Conservation (phyloP, 805 yeast genomes). For the Wickerhamia fluorescens region DNA sequence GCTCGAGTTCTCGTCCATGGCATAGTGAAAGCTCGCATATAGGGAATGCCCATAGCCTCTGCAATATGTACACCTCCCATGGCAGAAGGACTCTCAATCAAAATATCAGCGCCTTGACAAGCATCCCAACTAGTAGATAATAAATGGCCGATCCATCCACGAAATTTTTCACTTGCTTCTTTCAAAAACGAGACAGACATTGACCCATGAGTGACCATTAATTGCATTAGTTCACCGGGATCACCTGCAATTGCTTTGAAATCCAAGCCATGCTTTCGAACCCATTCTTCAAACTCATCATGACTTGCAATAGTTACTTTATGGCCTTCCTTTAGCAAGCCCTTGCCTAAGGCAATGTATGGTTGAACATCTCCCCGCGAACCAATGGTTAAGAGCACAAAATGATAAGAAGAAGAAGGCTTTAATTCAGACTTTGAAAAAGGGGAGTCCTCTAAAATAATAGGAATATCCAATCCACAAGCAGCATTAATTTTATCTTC, state of each 20-base stretch:
- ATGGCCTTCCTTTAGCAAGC: slow-evolving; percentile 76
- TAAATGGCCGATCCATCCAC: slow-evolving; percentile 76
- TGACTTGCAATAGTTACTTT: slow-evolving; percentile 81
- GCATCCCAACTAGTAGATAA: slow-evolving; percentile 77
- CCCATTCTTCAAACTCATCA: slow-evolving; percentile 71
- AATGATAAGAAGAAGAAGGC: slow-evolving; percentile 48
- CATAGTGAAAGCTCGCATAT: slow-evolving; percentile 94
- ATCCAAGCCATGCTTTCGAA: slow-evolving; percentile 54
- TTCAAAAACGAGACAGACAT: slow-evolving; percentile 75
- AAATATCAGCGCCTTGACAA: slow-evolving; percentile 72
- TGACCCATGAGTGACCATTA: slow-evolving; percentile 88
- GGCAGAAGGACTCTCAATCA: slow-evolving; percentile 94
- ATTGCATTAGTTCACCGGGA: slow-evolving; percentile 84
- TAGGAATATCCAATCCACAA: slow-evolving; percentile 60
- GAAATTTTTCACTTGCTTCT: slow-evolving; percentile 76
- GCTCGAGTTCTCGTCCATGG: slow-evolving; percentile 97
- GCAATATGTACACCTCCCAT: slow-evolving; percentile 96
- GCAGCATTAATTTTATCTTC: slow-evolving; percentile 59
- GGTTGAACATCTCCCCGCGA: slow-evolving; percentile 98
- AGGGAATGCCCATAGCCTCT: slow-evolving; percentile 83
- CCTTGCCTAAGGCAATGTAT: slow-evolving; percentile 82
- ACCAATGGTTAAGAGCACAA: slow-evolving; percentile 81
- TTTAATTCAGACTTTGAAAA: slow-evolving; percentile 41
- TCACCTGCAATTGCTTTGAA: slow-evolving; percentile 83
- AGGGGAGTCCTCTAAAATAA: slow-evolving; percentile 62